Evolutionary conservation across 2,329 filamentous ascomycete genomes (phyloP).

Genomic region (Colletotrichum abscissum): DNA sequence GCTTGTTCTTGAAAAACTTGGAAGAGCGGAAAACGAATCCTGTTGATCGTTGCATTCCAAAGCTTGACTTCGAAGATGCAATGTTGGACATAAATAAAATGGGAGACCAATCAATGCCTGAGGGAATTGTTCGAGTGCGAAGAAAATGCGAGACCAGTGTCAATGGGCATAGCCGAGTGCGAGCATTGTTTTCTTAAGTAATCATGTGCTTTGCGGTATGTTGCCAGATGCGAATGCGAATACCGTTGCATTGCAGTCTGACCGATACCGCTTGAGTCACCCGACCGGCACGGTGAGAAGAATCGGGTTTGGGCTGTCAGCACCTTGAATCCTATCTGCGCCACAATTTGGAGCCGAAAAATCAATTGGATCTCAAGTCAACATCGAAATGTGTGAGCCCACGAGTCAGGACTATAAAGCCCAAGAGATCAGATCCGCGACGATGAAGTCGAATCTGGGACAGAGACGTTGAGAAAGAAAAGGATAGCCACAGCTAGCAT

Average conservation of each 20-base stretch:
- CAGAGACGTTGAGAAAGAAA: neutral
- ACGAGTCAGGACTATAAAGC: neutral
- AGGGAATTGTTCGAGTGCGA: neutral
- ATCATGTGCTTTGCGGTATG: neutral
- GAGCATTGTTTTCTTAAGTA: neutral
- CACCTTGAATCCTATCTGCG: neutral
- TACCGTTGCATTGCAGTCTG: neutral
- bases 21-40: neutral
- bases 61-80: no score
- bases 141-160: neutral
- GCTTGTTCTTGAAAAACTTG: neutral
- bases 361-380: neutral
- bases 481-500: neutral
- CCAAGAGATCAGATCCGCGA: neutral
- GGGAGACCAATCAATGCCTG: no score
- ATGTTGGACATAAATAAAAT: no score
- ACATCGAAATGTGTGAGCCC: neutral
- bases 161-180: neutral
- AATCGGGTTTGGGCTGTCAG: neutral
- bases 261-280: neutral
- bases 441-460: neutral
- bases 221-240: neutral
- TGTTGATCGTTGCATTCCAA: neutral
- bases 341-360: neutral
- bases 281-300: neutral